A percentile compares a stretch with the other conserved stretches of the same genome.
These are phyloP conservation scores for Chaetomium cochliodes DNA, from an alignment of 495 filamentous ascomycete genomes.

Conservation along the genomic window DNA sequence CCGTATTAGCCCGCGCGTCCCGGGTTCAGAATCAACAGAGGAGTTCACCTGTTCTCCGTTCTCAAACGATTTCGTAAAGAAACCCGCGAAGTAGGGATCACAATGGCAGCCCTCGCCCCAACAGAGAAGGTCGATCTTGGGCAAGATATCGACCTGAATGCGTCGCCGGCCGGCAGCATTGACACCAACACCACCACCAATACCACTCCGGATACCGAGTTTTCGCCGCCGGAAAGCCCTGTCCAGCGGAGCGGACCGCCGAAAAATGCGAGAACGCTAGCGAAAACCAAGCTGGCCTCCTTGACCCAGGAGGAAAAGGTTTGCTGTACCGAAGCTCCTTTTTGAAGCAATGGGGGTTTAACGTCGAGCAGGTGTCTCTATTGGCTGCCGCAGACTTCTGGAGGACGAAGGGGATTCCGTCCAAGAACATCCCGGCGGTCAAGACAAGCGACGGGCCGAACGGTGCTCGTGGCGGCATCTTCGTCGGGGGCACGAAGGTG, in stretches of 20 bases:
- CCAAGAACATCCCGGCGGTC: conserved; percentile 67
- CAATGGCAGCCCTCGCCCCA: conserved; percentile 22
- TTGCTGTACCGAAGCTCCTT: conserved; percentile 9
- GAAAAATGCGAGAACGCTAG: conserved; percentile 39
- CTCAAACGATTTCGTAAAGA: background rate
- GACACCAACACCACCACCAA: conserved; percentile 35
- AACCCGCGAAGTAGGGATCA: background rate
- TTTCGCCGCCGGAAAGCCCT: conserved; percentile 51
- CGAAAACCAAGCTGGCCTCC: conserved; percentile 44
- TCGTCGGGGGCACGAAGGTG: conserved; percentile 62
- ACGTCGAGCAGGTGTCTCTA: conserved; percentile 52
- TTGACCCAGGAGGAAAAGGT: conserved; percentile 58
- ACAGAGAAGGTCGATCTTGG: conserved; percentile 33
- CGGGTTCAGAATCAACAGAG: background rate
- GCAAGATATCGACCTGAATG: conserved; percentile 39
- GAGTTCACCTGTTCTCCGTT: background rate
- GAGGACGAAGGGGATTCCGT: conserved; percentile 67
- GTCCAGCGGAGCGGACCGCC: conserved; percentile 31
- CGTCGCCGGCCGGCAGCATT: conserved; percentile 42
- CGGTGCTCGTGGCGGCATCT: conserved; percentile 70
- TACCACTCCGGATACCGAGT: conserved; percentile 50
- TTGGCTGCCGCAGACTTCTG: conserved; percentile 72
- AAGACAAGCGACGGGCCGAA: conserved; percentile 79
- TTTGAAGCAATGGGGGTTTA: conserved; percentile 21
- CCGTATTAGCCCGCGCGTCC: background rate